Base-by-base conservation (phyloP, 1,284 basidiomycete species). In the Hortiboletus rubellus region DNA sequence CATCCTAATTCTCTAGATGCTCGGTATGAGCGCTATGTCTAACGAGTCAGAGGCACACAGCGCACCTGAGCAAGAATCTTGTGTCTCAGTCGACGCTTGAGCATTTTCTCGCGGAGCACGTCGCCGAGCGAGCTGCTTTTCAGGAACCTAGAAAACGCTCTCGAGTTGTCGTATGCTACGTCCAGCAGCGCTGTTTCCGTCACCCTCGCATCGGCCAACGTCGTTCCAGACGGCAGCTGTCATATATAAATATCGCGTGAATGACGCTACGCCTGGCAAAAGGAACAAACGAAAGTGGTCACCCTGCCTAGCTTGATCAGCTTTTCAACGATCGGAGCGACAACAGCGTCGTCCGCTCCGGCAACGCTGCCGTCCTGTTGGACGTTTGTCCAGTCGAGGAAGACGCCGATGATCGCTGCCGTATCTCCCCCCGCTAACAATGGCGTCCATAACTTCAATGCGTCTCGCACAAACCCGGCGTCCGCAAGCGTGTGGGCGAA, bases 331-430 rank as follows among this genome's bases (percentile, higher is more conserved):
- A 70, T 54, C 14, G 45, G 37, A 22, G 45, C 60, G 17, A 58
- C 37, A 12, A 45, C 27, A 1, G 51, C 48, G 34, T 57, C 58
- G 30, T 59, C 57, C 3, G 59, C 66, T 37, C 58, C 54, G 3
- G 30, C 38, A 15, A 50, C 55, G n/a, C 55, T 57, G 15, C 59
- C 61, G 7, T 63, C 64, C 27, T 66, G 63, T 46, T 67, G 67
- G 5, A 55, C 34, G 18, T 41, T 47, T 18, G 63, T 49, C 78
- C 78, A 80, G 50, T 78, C 74, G 63, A 75, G 70, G 49, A 76
- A 79, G 40, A 74, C 73, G 3, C 73, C 75, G 3, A 80, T 17
- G 22, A 80, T 66, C 1, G 72, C 57, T 4, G 75, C 66, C 7
- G 64, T 48, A 12, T 54, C 52, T 8, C 59, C 66, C 1, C 38